Conservation (phyloP, 2,329 filamentous ascomycete species). For the Monilinia fructicola region DNA sequence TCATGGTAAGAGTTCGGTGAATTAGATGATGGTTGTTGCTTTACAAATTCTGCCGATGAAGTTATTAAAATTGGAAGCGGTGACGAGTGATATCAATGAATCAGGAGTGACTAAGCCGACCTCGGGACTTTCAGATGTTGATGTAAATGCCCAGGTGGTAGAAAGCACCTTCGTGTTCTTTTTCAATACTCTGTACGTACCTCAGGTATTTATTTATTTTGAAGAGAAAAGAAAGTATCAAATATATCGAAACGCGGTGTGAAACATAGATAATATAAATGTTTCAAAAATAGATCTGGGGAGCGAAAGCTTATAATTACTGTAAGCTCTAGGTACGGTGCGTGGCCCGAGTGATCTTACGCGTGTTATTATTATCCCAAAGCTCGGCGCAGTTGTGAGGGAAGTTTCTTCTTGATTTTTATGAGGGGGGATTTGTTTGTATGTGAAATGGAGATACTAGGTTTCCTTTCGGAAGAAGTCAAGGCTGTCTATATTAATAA, state of each 20-base stretch:
- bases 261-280: no score
- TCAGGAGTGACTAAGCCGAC: conserved; percentile 10
- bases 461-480: neutral
- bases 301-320: conserved; percentile 3
- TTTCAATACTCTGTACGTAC: no score
- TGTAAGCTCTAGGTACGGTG: neutral
- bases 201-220: no score
- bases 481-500: neutral
- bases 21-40: neutral
- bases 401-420: neutral
- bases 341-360: no score
- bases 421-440: neutral
- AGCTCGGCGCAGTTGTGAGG: neutral
- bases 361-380: neutral
- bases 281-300: neutral
- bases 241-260: neutral
- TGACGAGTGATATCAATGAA: neutral
- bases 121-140: neutral
- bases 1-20: conserved; percentile 8
- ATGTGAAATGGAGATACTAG: neutral
- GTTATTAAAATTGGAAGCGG: conserved; percentile 10
- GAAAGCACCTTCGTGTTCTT: no score
- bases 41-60: conserved; percentile 13
- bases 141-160: neutral
- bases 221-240: no score